Evolutionary conservation across 352 stramenopile species (phyloP), one percentile per base, ranked within the genome.

Genomic region (Stramenopiles sp.): DNA sequence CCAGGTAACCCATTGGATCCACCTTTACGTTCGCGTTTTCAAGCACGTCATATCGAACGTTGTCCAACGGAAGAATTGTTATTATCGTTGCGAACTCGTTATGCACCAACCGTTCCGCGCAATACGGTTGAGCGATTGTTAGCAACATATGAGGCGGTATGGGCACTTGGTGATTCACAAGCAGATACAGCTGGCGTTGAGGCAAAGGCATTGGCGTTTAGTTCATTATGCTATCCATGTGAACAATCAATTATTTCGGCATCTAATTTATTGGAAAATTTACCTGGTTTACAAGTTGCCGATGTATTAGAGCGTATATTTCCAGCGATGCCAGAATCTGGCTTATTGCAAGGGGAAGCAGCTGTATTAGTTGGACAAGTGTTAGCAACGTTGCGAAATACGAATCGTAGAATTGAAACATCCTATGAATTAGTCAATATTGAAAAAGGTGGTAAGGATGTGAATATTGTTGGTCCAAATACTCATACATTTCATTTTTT

Each of bases 1-100:
- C 86, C 88, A 7, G 90, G 90, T 0, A 87, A 88, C 1, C 90
- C 90, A 7, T 84, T 95, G 23, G 90, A 95, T 73, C 90, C 90
- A 30, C 90, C 90, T 1, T 83, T 95, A 7, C 88, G 90, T 0
- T 94, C 88, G 0, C 87, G 90, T 13, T 95, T 95, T 86, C 85
- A 93, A 74, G 90, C 89, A 0, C 84, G 89, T 6, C 88, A 89
- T 63, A 82, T 94, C 0, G 81, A 85, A 43, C 84, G 88, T 4
- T 31, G 30, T 33, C 30, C 30, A 33, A 76, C 65, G 7, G 65
- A 76, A 76, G 65, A 31, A 13, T 33, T 76, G 7, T 20, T 76
- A 33, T 76, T 76, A 13, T 76, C 65, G 7, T 76, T 76, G 65
- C 4, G 65, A 33, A 76, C 4, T 33, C 30, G 31, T 1, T 76